Percentiles rank a stretch among this genome's conserved stretches.
phyloP scores from a whole-genome alignment of 805 yeast genomes.

The Geotrichum ghanense region DNA sequence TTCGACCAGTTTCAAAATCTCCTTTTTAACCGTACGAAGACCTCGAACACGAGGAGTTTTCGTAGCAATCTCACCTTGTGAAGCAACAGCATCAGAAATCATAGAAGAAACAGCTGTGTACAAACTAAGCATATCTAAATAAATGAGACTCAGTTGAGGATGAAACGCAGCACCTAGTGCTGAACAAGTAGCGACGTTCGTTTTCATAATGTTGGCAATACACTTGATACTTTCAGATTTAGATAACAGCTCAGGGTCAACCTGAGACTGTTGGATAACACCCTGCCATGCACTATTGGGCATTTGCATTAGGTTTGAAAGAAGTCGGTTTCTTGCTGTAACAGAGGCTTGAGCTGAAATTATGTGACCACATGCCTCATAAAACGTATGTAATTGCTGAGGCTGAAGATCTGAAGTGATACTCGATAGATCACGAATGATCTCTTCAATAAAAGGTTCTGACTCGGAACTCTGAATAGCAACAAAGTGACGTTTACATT shows the following conservation, averaged over 20 bases:
- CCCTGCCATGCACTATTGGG: slow-evolving; percentile 95
- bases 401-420: slow-evolving; percentile 92
- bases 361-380: slow-evolving; percentile 93
- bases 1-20: slow-evolving; percentile 78
- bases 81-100: slow-evolving; percentile 70
- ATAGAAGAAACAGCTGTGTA: slow-evolving; percentile 81
- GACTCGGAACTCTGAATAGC: slow-evolving; percentile 73
- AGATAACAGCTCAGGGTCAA: slow-evolving; percentile 67
- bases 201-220: slow-evolving; percentile 85
- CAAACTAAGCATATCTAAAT: slow-evolving; percentile 78
- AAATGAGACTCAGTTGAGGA: slow-evolving; percentile 77
- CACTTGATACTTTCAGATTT: slow-evolving; percentile 80
- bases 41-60: slow-evolving; percentile 93
- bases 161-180: slow-evolving; percentile 87
- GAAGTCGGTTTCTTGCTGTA: slow-evolving; percentile 57
- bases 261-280: slow-evolving; percentile 73
- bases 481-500: slow-evolving; percentile 93
- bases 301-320: slow-evolving; percentile 70
- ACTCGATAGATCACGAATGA: slow-evolving; percentile 67
- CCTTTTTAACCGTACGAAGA: slow-evolving; percentile 91
- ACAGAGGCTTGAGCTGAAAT: slow-evolving; percentile 73
- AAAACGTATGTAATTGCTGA: slow-evolving; percentile 95
- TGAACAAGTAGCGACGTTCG: slow-evolving; percentile 91
- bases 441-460: slow-evolving; percentile 86
- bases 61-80: slow-evolving; percentile 79